phyloP scores from a whole-genome alignment of 2,329 filamentous ascomycete genomes.

The Rugonectria rugulosa region DNA sequence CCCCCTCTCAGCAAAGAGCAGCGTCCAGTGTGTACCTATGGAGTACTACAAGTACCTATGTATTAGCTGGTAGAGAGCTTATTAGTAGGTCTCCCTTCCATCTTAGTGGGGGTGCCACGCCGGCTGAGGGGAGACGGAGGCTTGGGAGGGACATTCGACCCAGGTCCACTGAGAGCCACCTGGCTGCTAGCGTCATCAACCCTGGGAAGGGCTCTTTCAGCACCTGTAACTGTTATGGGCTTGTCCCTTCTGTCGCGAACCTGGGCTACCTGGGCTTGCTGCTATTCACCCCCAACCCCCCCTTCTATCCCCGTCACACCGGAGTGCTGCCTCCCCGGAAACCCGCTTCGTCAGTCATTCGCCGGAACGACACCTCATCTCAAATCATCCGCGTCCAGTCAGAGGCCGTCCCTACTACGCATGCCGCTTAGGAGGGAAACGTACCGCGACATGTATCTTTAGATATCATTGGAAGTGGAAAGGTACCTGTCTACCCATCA shows the following conservation, averaged over 20 bases:
- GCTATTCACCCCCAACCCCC: neutral
- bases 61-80: no score
- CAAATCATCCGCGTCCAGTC: neutral
- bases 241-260: no score
- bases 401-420: neutral
- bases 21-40: no score
- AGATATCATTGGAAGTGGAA: neutral
- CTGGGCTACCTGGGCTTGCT: no score
- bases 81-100: no score
- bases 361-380: no score
- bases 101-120: constrained; percentile 2
- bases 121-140: no score
- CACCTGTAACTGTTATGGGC: constrained; percentile 11
- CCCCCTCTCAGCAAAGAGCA: no score
- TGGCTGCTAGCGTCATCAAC: constrained; percentile 23
- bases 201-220: neutral
- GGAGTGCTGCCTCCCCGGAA: constrained; percentile 11
- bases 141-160: no score
- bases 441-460: neutral
- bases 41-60: no score
- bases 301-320: neutral
- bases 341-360: constrained; percentile 25
- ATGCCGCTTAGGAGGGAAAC: neutral
- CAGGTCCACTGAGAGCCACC: constrained; percentile 17
- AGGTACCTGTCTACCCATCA: constrained; percentile 7